Evolutionary conservation across 2,329 filamentous ascomycete genomes (phyloP).

Genomic region (Camillea tinctor): DNA sequence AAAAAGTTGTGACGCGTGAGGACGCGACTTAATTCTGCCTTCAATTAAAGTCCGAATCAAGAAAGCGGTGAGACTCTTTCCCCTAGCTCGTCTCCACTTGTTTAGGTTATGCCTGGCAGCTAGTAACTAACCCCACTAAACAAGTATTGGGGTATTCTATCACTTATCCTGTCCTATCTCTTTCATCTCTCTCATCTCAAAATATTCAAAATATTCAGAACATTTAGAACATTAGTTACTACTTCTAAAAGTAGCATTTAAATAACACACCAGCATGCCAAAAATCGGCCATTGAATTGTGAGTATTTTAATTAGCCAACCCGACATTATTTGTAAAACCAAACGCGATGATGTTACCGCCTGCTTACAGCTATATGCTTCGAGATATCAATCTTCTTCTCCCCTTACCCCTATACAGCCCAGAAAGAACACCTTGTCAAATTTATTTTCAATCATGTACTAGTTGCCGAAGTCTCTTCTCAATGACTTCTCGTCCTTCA

Average conservation of each 20-base stretch:
- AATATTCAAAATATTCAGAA: no score
- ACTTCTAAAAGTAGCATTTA: no score
- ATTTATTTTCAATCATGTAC: conserved; percentile 38
- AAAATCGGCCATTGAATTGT: not conserved
- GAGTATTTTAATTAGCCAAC: no score
- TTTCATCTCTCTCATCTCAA: no score
- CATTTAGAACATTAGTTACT: not conserved
- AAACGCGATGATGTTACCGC: no score
- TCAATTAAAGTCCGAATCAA: conserved; percentile 21
- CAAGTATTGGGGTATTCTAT: no score
- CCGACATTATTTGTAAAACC: not conserved
- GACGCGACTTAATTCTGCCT: conserved; percentile 21
- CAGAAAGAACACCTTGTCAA: not conserved
- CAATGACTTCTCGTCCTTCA: conserved; percentile 71
- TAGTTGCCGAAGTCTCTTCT: conserved; percentile 73
- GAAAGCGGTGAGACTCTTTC: conserved; percentile 16
- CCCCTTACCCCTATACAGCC: not conserved
- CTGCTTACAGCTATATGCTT: conserved; percentile 3
- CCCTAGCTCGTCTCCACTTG: not conserved
- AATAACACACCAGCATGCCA: not conserved
- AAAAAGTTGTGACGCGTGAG: conserved; percentile 17
- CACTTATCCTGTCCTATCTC: no score
- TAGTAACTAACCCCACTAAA: no score
- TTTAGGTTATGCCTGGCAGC: not conserved
- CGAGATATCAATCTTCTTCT: conserved; percentile 1